Conservation (phyloP, 768 basidiomycete species). For the Infundibulicybe gibba region DNA sequence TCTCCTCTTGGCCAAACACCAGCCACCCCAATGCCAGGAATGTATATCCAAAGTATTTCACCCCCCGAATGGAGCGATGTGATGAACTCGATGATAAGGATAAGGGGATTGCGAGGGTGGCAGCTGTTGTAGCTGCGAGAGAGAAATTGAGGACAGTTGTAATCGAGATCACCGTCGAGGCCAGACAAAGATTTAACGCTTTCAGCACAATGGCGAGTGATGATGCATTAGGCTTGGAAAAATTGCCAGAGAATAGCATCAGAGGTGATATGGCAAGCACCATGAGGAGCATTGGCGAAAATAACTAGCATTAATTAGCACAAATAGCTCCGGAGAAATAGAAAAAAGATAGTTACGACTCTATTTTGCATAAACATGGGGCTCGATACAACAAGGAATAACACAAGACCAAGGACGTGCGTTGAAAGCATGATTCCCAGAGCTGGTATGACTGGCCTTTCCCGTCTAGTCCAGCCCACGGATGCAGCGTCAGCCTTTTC, state of each 20-base stretch:
- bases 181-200: slow-evolving; percentile 73
- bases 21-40: slow-evolving; percentile 59
- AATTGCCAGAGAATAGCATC: slow-evolving; percentile 16
- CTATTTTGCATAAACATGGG: slow-evolving; percentile 37
- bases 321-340: too few species aligned
- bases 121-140: slow-evolving; percentile 69
- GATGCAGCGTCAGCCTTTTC: slow-evolving; percentile 10
- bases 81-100: slow-evolving; percentile 33
- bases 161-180: slow-evolving; percentile 83
- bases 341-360: slow-evolving; percentile 30
- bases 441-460: slow-evolving; percentile 50
- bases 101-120: slow-evolving; percentile 66
- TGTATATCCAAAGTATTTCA: slow-evolving; percentile 35
- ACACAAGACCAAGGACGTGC: slow-evolving; percentile 47
- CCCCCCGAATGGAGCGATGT: slow-evolving; percentile 14
- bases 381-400: slow-evolving; percentile 47
- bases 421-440: slow-evolving; percentile 53
- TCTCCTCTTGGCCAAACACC: slow-evolving; percentile 39
- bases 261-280: slow-evolving; percentile 27
- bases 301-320: slow-evolving; percentile 9
- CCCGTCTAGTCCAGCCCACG: slow-evolving; percentile 38
- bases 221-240: slow-evolving; percentile 22
- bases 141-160: slow-evolving; percentile 92
- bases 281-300: slow-evolving; percentile 22
- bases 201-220: slow-evolving; percentile 54